A percentile compares a stretch with the other conserved stretches of the same genome.
phyloP scores from a whole-genome alignment of 257 asterid species.

The Rauvolfia tetraphylla region DNA sequence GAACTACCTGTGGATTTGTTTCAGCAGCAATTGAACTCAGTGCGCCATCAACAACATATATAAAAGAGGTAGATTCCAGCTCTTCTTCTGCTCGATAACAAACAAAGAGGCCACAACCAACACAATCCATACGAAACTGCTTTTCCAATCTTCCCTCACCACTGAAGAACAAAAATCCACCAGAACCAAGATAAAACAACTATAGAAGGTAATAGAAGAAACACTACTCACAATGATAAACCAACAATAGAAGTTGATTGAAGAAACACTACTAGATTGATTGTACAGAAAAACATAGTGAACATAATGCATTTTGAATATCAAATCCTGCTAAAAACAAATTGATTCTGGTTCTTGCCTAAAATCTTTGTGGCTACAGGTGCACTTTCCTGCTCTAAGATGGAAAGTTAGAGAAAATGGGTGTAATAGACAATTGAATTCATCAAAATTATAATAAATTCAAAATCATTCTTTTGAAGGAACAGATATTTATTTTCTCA shows the following conservation, averaged over 20 bases:
- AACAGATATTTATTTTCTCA: background rate
- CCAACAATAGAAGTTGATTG: background rate
- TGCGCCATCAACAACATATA: constrained; percentile 94
- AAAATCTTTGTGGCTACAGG: background rate
- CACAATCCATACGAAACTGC: constrained; percentile 88
- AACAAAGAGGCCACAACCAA: constrained; percentile 90
- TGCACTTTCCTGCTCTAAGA: background rate
- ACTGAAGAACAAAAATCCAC: constrained; percentile 33
- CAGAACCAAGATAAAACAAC: background rate
- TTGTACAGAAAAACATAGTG: background rate
- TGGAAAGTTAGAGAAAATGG: background rate
- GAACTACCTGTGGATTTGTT: constrained; percentile 87
- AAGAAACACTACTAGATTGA: background rate
- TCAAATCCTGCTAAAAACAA: background rate
- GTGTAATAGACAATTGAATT: background rate
- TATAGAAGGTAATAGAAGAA: background rate
- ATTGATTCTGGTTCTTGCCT: background rate
- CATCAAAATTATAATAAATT: background rate
- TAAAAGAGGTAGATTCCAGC: constrained; percentile 63
- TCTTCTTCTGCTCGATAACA: constrained; percentile 96
- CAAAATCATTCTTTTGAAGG: background rate
- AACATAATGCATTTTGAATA: background rate
- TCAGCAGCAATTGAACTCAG: constrained; percentile 97
- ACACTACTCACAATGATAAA: background rate
- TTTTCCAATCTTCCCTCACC: constrained; percentile 96